Evolutionary conservation across 345 rosid species (phyloP).

Genomic region (Psidium friedrichsthalianum): DNA sequence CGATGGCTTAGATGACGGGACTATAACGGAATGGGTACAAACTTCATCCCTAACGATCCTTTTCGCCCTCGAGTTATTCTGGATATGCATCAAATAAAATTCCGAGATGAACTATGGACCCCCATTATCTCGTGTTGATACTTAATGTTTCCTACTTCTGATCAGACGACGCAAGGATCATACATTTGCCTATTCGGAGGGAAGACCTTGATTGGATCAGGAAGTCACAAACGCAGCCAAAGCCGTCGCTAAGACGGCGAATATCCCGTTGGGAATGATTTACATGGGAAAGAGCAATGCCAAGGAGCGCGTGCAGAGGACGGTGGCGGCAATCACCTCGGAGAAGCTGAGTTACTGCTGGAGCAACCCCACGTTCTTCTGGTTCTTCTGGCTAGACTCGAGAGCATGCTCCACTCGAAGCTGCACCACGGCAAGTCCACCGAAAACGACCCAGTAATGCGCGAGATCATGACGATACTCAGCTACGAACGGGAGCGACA

Average conservation of each 20-base stretch:
- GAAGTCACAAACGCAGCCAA: conserved; percentile 8
- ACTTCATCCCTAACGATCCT: not conserved
- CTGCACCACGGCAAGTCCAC: conserved; percentile 6
- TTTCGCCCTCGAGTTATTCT: not conserved
- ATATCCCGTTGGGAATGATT: conserved; percentile 8
- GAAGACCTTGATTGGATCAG: conserved; percentile 24
- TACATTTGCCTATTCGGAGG: conserved; percentile 24
- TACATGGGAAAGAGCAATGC: conserved; percentile 25
- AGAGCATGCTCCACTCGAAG: conserved; percentile 27
- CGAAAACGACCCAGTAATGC: conserved; percentile 13
- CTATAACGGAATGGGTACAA: conserved; percentile 15
- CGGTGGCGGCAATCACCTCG: not conserved
- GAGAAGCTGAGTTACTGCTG: conserved; percentile 11
- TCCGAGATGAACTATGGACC: not conserved
- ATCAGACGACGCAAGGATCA: conserved; percentile 4
- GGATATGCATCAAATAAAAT: not conserved
- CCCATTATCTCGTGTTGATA: not conserved
- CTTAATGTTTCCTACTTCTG: not conserved
- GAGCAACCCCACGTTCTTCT: not conserved
- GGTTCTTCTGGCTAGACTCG: conserved; percentile 27
- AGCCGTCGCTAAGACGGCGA: not conserved
- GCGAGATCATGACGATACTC: conserved; percentile 18
- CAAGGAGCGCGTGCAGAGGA: conserved; percentile 3
- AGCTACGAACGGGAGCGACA: conserved; percentile 19
- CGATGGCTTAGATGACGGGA: conserved; percentile 11